Base-by-base conservation (phyloP, 257 asterid genomes). In the Primulina tabacum region DNA sequence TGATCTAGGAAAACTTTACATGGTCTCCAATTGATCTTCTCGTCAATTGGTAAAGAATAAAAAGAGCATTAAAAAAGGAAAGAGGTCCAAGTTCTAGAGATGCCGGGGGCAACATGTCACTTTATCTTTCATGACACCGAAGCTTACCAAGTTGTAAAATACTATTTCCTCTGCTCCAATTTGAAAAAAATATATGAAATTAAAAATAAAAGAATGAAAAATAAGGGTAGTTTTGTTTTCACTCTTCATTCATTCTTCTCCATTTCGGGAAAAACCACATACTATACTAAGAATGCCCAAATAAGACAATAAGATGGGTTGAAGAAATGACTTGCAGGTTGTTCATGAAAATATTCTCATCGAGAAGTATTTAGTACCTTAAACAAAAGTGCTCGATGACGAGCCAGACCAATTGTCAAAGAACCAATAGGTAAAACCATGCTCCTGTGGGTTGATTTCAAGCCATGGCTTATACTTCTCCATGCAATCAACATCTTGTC, bases 381-480 rank as follows among this genome's bases (percentile, higher is more conserved):
- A 79, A 93, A 93, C 72, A 93, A 72, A 81, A 93, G 80, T n/a
- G 99, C 97, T 64, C 99, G 92, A 62, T 93, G 99, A 73, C 99
- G 99, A 80, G 99, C 90, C 84, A 93, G 64, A 40, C 99, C 99
- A 79, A 84, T 63, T 12, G 89, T 84, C 80, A 93, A 84, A 67
- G 97, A 90, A 75, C 96, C 99, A 74, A 93, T 89, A 73, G 96
- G 97, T 71, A 93, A 82, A 80, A 93, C 97, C 92, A 90, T 89
- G 86, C 95, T 90, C 78, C 97, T 89, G n/a, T 80, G 87, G 73
- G 71, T 79, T 76, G 84, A 86, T 82, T 84, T 90, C 74, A 90
- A 76, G 66, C 72, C 75, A 68, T 64, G 75, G 79, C 89, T 80
- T 69, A 86, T 87, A 76, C 75, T 82, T 85, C 89, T 89, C 96